A percentile compares a stretch with the other conserved stretches of the same genome.
These are phyloP conservation scores for Digitaria exilis DNA, from an alignment of 202 grass and related monocot genomes.

Conservation along the genomic window DNA sequence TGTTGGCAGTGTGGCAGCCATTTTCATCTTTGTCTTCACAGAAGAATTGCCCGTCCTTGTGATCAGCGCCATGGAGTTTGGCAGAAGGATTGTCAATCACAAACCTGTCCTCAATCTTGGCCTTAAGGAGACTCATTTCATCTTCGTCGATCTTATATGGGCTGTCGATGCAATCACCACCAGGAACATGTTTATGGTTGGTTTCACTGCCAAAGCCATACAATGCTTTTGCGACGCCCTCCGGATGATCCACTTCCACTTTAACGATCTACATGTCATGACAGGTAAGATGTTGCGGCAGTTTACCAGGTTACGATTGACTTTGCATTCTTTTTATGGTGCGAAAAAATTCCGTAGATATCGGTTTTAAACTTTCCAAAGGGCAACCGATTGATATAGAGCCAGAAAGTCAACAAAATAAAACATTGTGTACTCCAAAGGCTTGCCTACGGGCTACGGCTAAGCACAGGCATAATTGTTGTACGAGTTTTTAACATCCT, in stretches of 20 bases:
- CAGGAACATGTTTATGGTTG: background rate
- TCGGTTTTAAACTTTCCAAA: background rate
- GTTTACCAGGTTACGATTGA: constrained; percentile 12
- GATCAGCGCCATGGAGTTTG: background rate
- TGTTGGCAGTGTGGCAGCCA: too few species aligned
- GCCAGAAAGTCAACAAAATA: background rate
- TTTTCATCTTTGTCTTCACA: background rate
- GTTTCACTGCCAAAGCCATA: background rate
- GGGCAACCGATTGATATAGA: background rate
- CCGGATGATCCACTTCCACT: background rate
- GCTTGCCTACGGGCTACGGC: background rate
- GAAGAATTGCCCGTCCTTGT: background rate
- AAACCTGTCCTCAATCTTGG: background rate
- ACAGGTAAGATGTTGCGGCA: constrained; percentile 17
- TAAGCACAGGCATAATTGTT: background rate
- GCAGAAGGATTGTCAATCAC: background rate
- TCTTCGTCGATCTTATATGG: constrained; percentile 14
- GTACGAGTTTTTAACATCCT: background rate
- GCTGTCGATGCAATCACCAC: constrained; percentile 8
- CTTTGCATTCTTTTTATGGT: background rate
- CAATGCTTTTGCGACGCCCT: background rate
- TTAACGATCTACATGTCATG: constrained; percentile 44
- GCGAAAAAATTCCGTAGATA: background rate
- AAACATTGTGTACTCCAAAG: background rate
- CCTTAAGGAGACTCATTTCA: background rate